A percentile compares a stretch with the other conserved stretches of the same genome.
These are phyloP conservation scores for Apiospora hydei DNA, from an alignment of 2,329 filamentous ascomycete genomes.

Conservation along the genomic window DNA sequence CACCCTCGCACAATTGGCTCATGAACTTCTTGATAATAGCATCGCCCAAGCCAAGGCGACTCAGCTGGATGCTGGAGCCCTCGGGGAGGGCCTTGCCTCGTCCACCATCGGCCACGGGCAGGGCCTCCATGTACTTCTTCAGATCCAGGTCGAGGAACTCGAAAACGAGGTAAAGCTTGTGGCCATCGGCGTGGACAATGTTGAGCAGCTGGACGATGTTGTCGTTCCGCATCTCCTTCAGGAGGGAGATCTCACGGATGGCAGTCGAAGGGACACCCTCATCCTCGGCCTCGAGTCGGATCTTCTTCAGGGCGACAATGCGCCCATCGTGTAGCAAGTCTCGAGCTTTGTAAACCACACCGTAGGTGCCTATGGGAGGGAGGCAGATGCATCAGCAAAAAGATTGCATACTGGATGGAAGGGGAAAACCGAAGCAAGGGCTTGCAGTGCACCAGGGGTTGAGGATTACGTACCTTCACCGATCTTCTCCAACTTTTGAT, in stretches of 20 bases:
- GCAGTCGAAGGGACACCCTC: conserved; percentile 92
- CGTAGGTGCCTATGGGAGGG: conserved; percentile 76
- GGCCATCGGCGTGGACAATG: conserved; percentile 92
- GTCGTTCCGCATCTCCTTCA: conserved; percentile 93
- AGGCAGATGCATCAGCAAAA: conserved; percentile 18
- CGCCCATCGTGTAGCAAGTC: conserved; percentile 83
- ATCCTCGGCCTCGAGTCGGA: conserved; percentile 92
- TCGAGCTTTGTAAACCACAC: conserved; percentile 92
- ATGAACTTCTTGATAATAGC: conserved; percentile 93
- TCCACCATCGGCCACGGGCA: conserved; percentile 84
- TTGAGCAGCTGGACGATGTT: conserved; percentile 90
- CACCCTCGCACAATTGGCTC: conserved; percentile 83
- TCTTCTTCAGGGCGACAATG: conserved; percentile 94
- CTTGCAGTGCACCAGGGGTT: background rate
- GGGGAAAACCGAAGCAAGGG: background rate
- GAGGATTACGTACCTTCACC: conserved; percentile 77
- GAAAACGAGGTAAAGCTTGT: conserved; percentile 93
- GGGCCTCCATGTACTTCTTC: conserved; percentile 95
- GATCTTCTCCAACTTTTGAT: conserved; percentile 96
- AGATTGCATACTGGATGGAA: background rate
- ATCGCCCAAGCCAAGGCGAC: conserved; percentile 75
- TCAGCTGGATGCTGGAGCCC: conserved; percentile 69
- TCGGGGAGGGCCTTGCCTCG: conserved; percentile 86
- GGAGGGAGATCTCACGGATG: conserved; percentile 90
- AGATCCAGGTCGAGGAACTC: conserved; percentile 91